Evolutionary conservation across 306 rosid genomes (phyloP), one percentile per base, ranked within the genome.

Genomic region (Pueraria montana): DNA sequence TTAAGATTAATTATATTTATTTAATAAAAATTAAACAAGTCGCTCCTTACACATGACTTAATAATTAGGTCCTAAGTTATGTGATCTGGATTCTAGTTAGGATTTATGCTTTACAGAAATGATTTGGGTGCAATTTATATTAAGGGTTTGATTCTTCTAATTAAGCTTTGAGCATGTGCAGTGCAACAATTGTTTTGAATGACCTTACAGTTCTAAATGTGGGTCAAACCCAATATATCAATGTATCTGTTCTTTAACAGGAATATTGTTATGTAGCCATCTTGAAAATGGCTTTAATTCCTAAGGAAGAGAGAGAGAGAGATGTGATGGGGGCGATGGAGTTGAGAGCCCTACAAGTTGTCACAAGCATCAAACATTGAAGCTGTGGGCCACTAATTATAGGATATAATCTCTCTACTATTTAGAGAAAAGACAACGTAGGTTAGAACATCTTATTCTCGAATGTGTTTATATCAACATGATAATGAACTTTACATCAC

Each of bases 101-200:
- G 30, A 52, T 26, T 16, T 56, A 74, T 85, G 80, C 89, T 87
- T 69, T 84, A 68, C 72, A 66, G 53, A 72, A 82, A 84, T 79
- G 56, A 86, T 79, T 86, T 61, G 66, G 67, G 64, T 52, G 87
- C 42, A 21, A 52, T 49, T 70, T 80, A 53, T 62, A 84, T 43
- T 42, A 52, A 86, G 79, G 59, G 67, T 61, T 61, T 61, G 67
- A 61, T 61, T 61, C 43, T 7, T 80, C 18, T 32, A 64, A 32
- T n/a, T 32, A 42, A 74, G 83, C 84, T 74, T 18, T 52, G 21
- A 84, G 86, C 87, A 88, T 81, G 91, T 89, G 91, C 84, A 84
- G 13, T 50, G 84, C 76, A 78, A 74, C 65, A 73, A 84, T 76
- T 78, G 66, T 5, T 77, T 76, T 24, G 36, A 40, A 30, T 65